Evolutionary conservation across 202 grass and related monocot species (phyloP), one percentile per base, ranked within the genome.

Genomic region (Panicum hallii): DNA sequence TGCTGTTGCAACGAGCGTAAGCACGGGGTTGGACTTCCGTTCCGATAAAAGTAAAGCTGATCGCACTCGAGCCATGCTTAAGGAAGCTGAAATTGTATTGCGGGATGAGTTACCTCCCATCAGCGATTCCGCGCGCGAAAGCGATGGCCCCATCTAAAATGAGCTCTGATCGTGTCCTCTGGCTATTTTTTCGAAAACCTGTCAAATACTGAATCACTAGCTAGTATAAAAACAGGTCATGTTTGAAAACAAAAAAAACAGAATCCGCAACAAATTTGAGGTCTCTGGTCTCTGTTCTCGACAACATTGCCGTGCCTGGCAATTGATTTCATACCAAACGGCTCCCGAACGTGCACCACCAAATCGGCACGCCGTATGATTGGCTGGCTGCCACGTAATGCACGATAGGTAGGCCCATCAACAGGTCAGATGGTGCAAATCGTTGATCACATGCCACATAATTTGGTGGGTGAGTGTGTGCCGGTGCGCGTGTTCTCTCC

Each of bases 371-470:
- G 32, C 32, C 48, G 42, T 17, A 40, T 80, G 63, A 19, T 55
- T 67, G 56, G 41, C 9, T 17, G 56, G 56, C 9, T 38, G 60
- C 44, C 60, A 72, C 11, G 72, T 48, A 72, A 82, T 72, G 54
- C 67, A 32, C 3, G 23, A 26, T 62, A 60, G 40, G 67, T 82
- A 38, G 67, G 80, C 17, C 8, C 67, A 65, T 26, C 20, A 79
- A 83, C 28, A 19, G 65, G 42, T 63, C 48, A n/a, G 34, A 52
- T 64, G 55, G 63, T 13, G 32, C 54, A 90, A 90, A 83, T 79
- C 88, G 69, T 84, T 80, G 55, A 84, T 76, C 85, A 65, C 80
- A 90, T 83, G 88, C 68, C 80, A 75, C 79, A 80, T 79, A 69
- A 11, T 70, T 76, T 22, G 58, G 80, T 75, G 30, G 80, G 70